Evolutionary conservation across 2,329 filamentous ascomycete genomes (phyloP).

Genomic region (Nemania diffusa): DNA sequence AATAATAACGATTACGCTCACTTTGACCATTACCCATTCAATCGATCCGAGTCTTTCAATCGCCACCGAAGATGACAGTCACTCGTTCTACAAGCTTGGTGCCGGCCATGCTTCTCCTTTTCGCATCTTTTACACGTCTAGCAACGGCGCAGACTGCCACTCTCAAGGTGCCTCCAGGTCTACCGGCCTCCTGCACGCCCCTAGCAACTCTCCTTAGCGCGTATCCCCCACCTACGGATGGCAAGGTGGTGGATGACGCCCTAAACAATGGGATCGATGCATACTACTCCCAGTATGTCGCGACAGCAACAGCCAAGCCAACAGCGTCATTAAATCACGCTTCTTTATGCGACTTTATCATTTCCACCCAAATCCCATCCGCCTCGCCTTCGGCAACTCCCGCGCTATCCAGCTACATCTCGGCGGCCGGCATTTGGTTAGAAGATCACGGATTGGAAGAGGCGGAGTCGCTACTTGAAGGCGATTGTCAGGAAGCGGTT

Average conservation of each 20-base stretch:
- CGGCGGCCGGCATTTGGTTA: conserved; percentile 21
- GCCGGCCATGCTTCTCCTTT: background rate
- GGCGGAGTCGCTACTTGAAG: conserved; percentile 5
- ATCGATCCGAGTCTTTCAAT: background rate
- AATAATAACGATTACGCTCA: background rate
- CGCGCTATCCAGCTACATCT: conserved; percentile 20
- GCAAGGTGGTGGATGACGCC: conserved; percentile 5
- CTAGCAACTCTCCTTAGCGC: conserved; percentile 17
- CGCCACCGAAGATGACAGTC: background rate
- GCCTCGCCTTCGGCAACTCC: conserved; percentile 9
- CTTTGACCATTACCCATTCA: background rate
- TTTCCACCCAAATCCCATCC: conserved; percentile 18
- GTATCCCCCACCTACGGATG: conserved; percentile 13
- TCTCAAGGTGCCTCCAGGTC: background rate
- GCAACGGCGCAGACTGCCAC: conserved; percentile 5
- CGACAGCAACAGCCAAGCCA: background rate
- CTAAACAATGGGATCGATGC: background rate
- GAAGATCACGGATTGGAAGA: conserved; percentile 15
- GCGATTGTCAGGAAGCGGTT: background rate
- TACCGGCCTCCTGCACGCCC: conserved; percentile 20
- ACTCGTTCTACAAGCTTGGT: background rate
- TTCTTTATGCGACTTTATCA: conserved; percentile 6
- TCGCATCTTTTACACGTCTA: background rate
- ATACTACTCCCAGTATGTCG: background rate
- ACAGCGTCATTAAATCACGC: background rate